Evolutionary conservation across 1,139 yeast species (phyloP).

Genomic region (Saccharomyces hybrid): DNA sequence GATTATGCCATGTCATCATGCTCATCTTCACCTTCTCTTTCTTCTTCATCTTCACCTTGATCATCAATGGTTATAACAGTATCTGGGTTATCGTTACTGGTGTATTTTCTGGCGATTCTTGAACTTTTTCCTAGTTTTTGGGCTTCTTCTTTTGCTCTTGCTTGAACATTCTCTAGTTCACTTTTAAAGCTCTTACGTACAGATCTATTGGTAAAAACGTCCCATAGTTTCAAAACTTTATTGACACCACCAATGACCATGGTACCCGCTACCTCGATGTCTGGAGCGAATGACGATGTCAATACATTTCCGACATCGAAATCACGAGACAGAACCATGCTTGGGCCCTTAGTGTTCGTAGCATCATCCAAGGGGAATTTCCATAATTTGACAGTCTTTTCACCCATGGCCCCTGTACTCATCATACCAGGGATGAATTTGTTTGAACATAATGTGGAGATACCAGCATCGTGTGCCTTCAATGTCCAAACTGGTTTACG

Average conservation of each 20-base stretch:
- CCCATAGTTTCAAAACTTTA: constrained; percentile 87
- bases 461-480: constrained; percentile 95
- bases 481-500: constrained; percentile 82
- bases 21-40: constrained; percentile 26
- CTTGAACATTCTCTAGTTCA: constrained; percentile 48
- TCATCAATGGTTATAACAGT: constrained; percentile 54
- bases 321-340: constrained; percentile 86
- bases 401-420: constrained; percentile 87
- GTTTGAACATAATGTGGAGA: constrained; percentile 73
- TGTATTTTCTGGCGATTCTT: constrained; percentile 65
- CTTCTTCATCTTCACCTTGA: constrained; percentile 51
- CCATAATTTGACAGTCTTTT: constrained; percentile 83
- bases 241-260: constrained; percentile 82
- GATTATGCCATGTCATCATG: background rate
- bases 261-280: constrained; percentile 77
- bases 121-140: constrained; percentile 49
- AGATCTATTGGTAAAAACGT: constrained; percentile 70
- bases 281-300: constrained; percentile 77
- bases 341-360: constrained; percentile 49
- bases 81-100: constrained; percentile 41
- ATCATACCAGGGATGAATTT: constrained; percentile 62
- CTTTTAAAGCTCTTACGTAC: constrained; percentile 63
- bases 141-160: constrained; percentile 52
- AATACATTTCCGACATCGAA: constrained; percentile 93
- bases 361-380: constrained; percentile 42